phyloP scores from a whole-genome alignment of 441 rosid species.

The Monsonia emarginata region DNA sequence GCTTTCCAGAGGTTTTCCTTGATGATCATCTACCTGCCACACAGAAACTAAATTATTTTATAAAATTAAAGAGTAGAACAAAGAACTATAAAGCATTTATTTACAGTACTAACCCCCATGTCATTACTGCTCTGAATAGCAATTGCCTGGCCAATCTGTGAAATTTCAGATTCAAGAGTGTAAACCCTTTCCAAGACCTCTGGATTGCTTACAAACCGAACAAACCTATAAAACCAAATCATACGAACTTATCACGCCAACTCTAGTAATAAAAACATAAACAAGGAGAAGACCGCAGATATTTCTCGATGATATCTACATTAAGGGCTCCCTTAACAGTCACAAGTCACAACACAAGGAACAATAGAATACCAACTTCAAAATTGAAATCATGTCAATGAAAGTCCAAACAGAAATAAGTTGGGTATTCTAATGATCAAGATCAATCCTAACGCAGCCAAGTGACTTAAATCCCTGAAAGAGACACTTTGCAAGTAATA shows the following conservation, averaged over 20 bases:
- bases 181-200: slow-evolving; percentile 79
- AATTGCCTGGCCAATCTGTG: slow-evolving; percentile 86
- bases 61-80: not conserved
- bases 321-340: not conserved
- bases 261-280: slow-evolving; percentile 2
- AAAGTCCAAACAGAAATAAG: not conserved
- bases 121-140: slow-evolving; percentile 61
- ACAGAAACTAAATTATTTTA: slow-evolving; percentile 1
- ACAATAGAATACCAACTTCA: not conserved
- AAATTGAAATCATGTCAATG: not conserved
- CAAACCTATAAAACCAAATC: slow-evolving; percentile 53
- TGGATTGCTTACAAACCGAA: slow-evolving; percentile 94
- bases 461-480: not conserved
- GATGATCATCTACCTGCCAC: slow-evolving; percentile 47
- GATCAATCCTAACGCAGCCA: not conserved
- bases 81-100: slow-evolving; percentile 23
- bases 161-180: slow-evolving; percentile 76
- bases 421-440: not conserved
- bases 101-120: slow-evolving; percentile 42
- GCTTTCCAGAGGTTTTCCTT: slow-evolving; percentile 36
- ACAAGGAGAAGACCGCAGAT: not conserved
- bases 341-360: not conserved
- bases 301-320: not conserved
- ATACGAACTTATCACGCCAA: slow-evolving; percentile 13
- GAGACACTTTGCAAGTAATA: not conserved